phyloP scores from a whole-genome alignment of 2,329 filamentous ascomycete genomes.

The Epichloe gansuensis region DNA sequence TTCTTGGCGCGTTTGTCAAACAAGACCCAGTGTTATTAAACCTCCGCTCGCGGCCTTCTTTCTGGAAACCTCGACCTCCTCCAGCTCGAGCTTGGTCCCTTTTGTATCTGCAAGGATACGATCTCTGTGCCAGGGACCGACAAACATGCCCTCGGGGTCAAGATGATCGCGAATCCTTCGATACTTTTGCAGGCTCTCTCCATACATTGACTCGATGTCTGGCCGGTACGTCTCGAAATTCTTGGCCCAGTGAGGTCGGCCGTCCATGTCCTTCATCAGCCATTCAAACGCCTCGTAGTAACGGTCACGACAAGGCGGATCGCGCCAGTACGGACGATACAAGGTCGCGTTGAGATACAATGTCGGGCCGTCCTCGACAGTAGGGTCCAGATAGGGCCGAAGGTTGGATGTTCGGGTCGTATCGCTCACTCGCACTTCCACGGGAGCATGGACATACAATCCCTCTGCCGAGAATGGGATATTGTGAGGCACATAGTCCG shows the following conservation, averaged over 20 bases:
- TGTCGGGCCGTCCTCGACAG: constrained; percentile 53
- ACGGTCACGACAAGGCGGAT: constrained; percentile 62
- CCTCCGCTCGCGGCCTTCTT: constrained; percentile 14
- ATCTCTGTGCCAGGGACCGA: constrained; percentile 79
- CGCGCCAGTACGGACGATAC: constrained; percentile 67
- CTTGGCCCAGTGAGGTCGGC: constrained; percentile 84
- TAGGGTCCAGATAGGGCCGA: constrained; percentile 55
- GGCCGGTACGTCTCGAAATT: constrained; percentile 57
- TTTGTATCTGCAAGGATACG: constrained; percentile 37
- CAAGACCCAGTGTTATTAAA: constrained; percentile 11
- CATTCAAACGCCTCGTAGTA: constrained; percentile 90
- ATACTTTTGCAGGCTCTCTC: constrained; percentile 53
- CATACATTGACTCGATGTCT: constrained; percentile 58
- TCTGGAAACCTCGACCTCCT: constrained; percentile 24
- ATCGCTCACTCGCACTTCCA: constrained; percentile 81
- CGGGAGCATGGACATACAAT: constrained; percentile 76
- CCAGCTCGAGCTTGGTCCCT: constrained; percentile 21
- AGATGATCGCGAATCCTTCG: constrained; percentile 54
- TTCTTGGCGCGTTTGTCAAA: not conserved
- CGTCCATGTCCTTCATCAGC: constrained; percentile 76
- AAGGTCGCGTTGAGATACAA: constrained; percentile 85
- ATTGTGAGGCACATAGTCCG: constrained; percentile 47
- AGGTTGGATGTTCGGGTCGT: constrained; percentile 32
- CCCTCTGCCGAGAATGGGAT: constrained; percentile 75
- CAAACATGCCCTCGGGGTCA: constrained; percentile 76